Evolutionary conservation across 139 green algal genomes (phyloP), one percentile per base, ranked within the genome.

Genomic region (Picochlorum sp.): DNA sequence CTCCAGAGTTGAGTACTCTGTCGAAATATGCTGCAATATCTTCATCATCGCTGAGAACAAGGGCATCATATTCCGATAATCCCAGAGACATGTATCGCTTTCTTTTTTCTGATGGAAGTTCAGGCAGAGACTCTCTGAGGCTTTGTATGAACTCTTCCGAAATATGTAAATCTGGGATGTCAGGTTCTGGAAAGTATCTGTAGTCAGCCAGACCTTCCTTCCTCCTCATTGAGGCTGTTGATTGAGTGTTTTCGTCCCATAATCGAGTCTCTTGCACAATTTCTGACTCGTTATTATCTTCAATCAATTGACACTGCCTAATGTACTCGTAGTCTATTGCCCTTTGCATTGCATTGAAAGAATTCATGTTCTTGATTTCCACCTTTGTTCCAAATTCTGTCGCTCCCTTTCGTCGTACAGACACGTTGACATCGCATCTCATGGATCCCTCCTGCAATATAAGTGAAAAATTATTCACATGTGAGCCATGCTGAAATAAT

Each of bases 301-400:
- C 45, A 7, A 89, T 24, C 52, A 95, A 68, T 20, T 57, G 47
- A 2, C 85, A 74, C 83, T 97, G 78, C 1, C 92, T 77, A 16
- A 81, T 70, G 8, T 95, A 81, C 73, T 98, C 92, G 71, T 82
- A 96, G n/a, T 97, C 88, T 31, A 96, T 91, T 10, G 91, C 91
- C 30, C 87, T 86, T 66, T 94, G 82, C 83, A 98, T 97, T 66
- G 90, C 90, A 65, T 65, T 82, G 75, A 98, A 98, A 38, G 72
- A 88, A 85, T 98, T 98, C 88, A 98, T 96, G 81, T 98, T 98
- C 73, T 98, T 98, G 60, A 98, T 80, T 73, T 98, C 92, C 65
- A 98, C 92, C 64, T 96, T 96, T 51, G 92, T 98, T 41, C 92
- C 92, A 62, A 96, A 87, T 30, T 37, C 14, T 9, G 65, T 28